Base-by-base conservation (phyloP, 805 yeast genomes). In the Saturnispora halmiae region DNA sequence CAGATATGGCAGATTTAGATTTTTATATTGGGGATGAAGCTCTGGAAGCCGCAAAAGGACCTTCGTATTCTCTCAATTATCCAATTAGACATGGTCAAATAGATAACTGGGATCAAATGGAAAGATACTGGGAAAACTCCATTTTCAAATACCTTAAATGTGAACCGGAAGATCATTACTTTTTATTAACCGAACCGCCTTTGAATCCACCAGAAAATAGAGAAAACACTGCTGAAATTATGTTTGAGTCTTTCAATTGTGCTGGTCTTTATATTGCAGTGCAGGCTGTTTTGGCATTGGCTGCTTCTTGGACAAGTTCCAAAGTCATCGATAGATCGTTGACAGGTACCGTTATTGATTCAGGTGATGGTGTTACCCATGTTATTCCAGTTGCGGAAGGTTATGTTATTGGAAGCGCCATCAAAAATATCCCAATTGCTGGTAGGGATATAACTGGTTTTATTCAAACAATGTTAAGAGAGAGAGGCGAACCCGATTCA, bases 61-160 rank as follows among this genome's bases (percentile, higher is more conserved):
- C 95, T 19, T 69, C 85, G 22, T 92, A 92, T 63, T 81, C 88
- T 22, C 67, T 92, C 44, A 75, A 78, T 48, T 92, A 92, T 56
- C 98, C 98, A 15, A 87, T 92, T 46, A 82, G 87, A 62, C 98
- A 92, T 58, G 98, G 98, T 20, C 98, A 92, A 68, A 82, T 92
- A 48, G 98, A 92, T 63, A 86, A 92, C 62, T 92, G 98, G 98
- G 98, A 92, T 66, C 96, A 92, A 59, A 92, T 92, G 98, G 98
- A 92, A 64, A 74, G 98, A 59, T 90, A 87, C 63, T 92, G 98
- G 98, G 97, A 92, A 58, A 83, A 84, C 55, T 85, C 95, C 35
- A 88, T 92, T 56, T 92, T 92, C 70, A 90, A 92, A 66, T 92
- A 92, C 60, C 73, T 92, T 52, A 78, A 96, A 61, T 86, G 97